phyloP scores from a whole-genome alignment of 2,329 filamentous ascomycete genomes.

The Trichoderma sp. region DNA sequence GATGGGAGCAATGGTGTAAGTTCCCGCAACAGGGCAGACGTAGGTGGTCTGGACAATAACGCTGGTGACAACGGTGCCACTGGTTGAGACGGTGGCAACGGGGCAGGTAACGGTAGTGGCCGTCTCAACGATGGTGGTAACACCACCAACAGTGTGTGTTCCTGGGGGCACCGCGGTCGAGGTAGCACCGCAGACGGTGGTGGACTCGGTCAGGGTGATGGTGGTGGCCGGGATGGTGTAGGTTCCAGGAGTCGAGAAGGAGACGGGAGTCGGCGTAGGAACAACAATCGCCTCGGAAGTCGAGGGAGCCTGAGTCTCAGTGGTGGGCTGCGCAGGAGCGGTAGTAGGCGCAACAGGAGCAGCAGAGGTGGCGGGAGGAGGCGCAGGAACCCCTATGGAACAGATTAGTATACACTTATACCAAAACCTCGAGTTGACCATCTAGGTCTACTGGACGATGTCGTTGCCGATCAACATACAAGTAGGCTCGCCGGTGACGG shows the following conservation, averaged over 20 bases:
- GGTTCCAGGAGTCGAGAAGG: conserved; percentile 67
- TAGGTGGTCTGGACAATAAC: conserved; percentile 71
- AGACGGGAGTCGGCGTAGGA: conserved; percentile 55
- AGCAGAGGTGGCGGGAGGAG: conserved; percentile 36
- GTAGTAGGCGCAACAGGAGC: conserved; percentile 27
- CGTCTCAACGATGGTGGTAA: conserved; percentile 70
- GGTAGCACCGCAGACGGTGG: conserved; percentile 67
- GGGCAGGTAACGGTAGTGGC: conserved; percentile 72
- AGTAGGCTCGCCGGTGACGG: conserved; percentile 68
- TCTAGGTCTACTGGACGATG: background rate
- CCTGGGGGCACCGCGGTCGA: conserved; percentile 66
- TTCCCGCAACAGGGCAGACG: conserved; percentile 73
- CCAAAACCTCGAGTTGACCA: background rate
- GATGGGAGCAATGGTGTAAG: conserved; percentile 73
- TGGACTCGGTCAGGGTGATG: conserved; percentile 66
- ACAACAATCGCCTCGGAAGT: conserved; percentile 49
- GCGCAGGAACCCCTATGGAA: conserved; percentile 45
- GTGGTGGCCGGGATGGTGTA: conserved; percentile 79
- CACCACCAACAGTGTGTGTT: conserved; percentile 71
- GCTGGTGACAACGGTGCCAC: conserved; percentile 63
- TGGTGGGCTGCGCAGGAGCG: conserved; percentile 29
- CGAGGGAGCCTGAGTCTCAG: conserved; percentile 33
- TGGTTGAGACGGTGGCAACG: conserved; percentile 66
- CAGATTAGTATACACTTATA: conserved; percentile 32
- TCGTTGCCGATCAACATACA: conserved; percentile 50